Evolutionary conservation across 2,329 filamentous ascomycete genomes (phyloP).

Genomic region (Penicillium sp.): DNA sequence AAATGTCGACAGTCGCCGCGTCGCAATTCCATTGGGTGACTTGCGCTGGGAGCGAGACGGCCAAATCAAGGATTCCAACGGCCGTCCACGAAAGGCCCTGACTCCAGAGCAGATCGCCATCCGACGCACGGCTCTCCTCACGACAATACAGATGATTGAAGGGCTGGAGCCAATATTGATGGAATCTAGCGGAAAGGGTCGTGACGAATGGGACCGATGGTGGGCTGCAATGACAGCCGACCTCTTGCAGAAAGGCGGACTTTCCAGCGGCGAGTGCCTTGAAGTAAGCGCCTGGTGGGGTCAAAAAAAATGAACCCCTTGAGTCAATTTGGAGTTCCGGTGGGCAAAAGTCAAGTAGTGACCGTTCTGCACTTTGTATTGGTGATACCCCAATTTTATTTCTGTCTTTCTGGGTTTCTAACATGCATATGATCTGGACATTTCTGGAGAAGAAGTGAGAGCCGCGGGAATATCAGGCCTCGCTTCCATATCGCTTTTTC

Average conservation of each 20-base stretch:
- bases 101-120: slow-evolving; percentile 63
- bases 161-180: slow-evolving; percentile 73
- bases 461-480: slow-evolving; percentile 12
- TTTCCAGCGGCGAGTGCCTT: slow-evolving; percentile 75
- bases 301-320: slow-evolving; percentile 41
- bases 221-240: slow-evolving; percentile 77
- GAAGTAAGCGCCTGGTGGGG: slow-evolving; percentile 60
- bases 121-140: slow-evolving; percentile 68
- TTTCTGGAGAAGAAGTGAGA: slow-evolving; percentile 10
- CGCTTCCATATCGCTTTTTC: slow-evolving; percentile 64
- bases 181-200: slow-evolving; percentile 73
- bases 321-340: slow-evolving; percentile 25
- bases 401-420: slow-evolving; percentile 16
- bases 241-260: slow-evolving; percentile 67
- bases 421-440: slow-evolving; percentile 17
- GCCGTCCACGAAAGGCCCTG: slow-evolving; percentile 43
- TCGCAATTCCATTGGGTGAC: slow-evolving; percentile 80
- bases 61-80: slow-evolving; percentile 30
- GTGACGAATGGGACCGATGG: slow-evolving; percentile 90
- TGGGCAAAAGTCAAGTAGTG: slow-evolving; percentile 22
- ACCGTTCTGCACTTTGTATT: slow-evolving; percentile 31
- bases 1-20: slow-evolving; percentile 62
- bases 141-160: slow-evolving; percentile 74
- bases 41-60: slow-evolving; percentile 74
- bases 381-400: slow-evolving; percentile 31